These are phyloP conservation scores for Hanseniaspora vineae DNA, from an alignment of 805 yeast species.

Conservation along the genomic window DNA sequence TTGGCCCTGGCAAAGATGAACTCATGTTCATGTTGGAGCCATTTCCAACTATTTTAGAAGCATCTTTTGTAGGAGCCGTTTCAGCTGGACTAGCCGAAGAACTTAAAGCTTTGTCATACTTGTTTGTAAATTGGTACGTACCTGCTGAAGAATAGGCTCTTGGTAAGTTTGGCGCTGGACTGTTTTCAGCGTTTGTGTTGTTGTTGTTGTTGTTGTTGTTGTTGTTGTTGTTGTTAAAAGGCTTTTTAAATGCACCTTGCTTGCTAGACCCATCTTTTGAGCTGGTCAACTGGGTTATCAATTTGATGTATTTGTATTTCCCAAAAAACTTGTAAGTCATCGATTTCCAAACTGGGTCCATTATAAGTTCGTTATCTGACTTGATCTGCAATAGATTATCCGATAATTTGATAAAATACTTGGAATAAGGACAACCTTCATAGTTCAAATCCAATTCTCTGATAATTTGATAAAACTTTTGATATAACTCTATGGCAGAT, in stretches of 20 bases:
- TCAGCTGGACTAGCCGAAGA: no score
- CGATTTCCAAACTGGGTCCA: conserved; percentile 1
- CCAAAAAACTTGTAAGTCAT: not conserved
- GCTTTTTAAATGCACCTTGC: not conserved
- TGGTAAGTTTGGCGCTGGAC: not conserved
- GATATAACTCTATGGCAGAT: conserved; percentile 22
- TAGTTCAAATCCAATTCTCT: conserved; percentile 20
- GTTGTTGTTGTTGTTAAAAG: not conserved
- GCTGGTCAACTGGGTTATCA: not conserved
- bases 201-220: not conserved
- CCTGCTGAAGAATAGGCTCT: not conserved
- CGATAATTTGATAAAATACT: conserved; percentile 4
- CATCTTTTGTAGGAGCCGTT: no score
- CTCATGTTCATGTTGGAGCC: no score
- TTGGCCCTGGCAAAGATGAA: no score
- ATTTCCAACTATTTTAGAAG: no score
- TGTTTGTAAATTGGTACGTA: not conserved
- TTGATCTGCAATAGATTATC: conserved; percentile 2
- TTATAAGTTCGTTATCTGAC: conserved; percentile 3
- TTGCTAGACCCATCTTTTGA: not conserved
- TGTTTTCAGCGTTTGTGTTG: not conserved
- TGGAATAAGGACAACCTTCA: conserved; percentile 3
- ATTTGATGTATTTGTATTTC: conserved; percentile 1
- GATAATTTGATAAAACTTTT: conserved; percentile 23
- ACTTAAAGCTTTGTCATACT: not conserved